Evolutionary conservation across 257 asterid genomes (phyloP), one percentile per base, ranked within the genome.

Genomic region (Fraxinus pennsylvanica): DNA sequence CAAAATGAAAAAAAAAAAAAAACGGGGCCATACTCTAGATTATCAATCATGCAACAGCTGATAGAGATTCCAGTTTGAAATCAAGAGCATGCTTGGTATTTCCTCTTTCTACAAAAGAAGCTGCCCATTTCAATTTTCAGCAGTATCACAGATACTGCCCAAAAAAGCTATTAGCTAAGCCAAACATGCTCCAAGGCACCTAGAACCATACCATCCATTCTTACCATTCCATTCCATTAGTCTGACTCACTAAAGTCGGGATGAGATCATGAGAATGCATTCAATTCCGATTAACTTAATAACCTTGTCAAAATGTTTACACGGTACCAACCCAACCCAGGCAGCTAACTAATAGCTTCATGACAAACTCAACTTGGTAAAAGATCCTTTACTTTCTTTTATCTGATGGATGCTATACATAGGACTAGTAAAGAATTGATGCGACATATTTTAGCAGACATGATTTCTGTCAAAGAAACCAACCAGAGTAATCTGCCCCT

Each of bases 401-500:
- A 25, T 25, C 30, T 33, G 76, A 78, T 66, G 74, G 73, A 75
- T 71, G 63, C 69, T n/a, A 63, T 67, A 47, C 27, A 38, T 45
- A 76, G 75, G 25, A 70, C 72, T 73, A 73, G 78, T 70, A 85
- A 74, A 59, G 76, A 67, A 65, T 22, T 63, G 1, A 78, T 27
- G 74, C 78, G 73, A 65, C 76, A 78, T 25, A 52, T 71, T 65
- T 54, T 78, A 61, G 79, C 45, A 74, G 47, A 39, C 15, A 63
- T 35, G 74, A 38, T 73, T 70, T 78, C 39, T 75, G 25, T 32
- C 54, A 66, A 35, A 72, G 80, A 73, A 71, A 87, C 94, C 75
- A 84, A 96, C 99, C 98, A 96, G 81, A 72, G 90, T 76, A 84
- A 93, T 85, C 81, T 82, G 92, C 74, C 96, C 96, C 66, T 88